phyloP scores from a whole-genome alignment of 2,329 filamentous ascomycete species.

The Hypoxylon sp. region DNA sequence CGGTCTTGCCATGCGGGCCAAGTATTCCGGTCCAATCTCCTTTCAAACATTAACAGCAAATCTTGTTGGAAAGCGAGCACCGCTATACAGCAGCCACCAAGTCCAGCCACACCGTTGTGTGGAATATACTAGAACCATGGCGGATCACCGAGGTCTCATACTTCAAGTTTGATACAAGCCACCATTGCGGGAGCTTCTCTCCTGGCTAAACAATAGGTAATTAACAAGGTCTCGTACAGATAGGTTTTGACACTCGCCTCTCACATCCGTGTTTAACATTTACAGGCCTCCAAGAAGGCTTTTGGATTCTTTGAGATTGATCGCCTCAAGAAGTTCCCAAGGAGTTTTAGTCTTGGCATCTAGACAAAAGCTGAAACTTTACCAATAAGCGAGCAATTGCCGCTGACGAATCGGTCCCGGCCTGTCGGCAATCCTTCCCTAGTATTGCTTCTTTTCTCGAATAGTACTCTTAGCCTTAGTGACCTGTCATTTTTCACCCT shows the following conservation, averaged over 20 bases:
- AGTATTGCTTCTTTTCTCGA: slow-evolving; percentile 1
- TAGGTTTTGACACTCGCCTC: slow-evolving; percentile 3
- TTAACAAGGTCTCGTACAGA: no score
- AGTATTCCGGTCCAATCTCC: slow-evolving; percentile 10
- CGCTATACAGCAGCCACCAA: neutral
- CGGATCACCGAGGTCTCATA: slow-evolving; percentile 13
- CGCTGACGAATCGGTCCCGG: neutral
- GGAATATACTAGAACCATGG: no score
- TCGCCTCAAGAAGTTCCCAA: slow-evolving; percentile 2
- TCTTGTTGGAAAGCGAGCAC: neutral
- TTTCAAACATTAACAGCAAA: neutral
- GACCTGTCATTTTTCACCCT: slow-evolving; percentile 5
- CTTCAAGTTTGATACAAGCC: slow-evolving; percentile 11
- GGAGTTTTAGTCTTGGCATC: slow-evolving; percentile 4
- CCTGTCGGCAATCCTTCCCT: neutral
- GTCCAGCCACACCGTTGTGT: slow-evolving; percentile 12
- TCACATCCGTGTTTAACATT: neutral
- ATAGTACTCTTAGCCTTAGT: slow-evolving; percentile 9
- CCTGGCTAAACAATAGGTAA: no score
- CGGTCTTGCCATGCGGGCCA: no score
- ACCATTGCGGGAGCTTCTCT: neutral
- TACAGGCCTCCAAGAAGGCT: slow-evolving; percentile 2
- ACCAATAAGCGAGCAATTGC: slow-evolving; percentile 16
- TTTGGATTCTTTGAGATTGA: slow-evolving; percentile 8
- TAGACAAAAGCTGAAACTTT: slow-evolving; percentile 23